These are phyloP conservation scores for Cicer pinnatifidum DNA, from an alignment of 306 rosid genomes.

Conservation along the genomic window DNA sequence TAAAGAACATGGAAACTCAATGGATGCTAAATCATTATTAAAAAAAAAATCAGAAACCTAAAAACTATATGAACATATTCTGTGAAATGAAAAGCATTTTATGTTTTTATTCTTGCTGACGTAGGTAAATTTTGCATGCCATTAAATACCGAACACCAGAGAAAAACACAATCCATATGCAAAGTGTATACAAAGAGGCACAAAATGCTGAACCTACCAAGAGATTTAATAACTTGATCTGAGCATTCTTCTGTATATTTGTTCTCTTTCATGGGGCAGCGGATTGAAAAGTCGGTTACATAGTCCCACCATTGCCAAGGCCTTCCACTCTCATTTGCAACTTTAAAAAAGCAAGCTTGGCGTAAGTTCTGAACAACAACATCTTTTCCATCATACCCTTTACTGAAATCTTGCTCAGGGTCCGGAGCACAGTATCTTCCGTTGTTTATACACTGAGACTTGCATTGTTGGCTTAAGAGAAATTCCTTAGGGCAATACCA, in stretches of 20 bases:
- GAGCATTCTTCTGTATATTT: slow-evolving; percentile 80
- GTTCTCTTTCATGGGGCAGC: slow-evolving; percentile 87
- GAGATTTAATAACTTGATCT: slow-evolving; percentile 77
- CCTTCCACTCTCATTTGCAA: slow-evolving; percentile 88
- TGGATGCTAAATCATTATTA: no score
- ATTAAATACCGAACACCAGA: background rate
- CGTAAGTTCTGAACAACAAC: slow-evolving; percentile 91
- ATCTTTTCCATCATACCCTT: slow-evolving; percentile 94
- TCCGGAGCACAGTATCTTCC: slow-evolving; percentile 99
- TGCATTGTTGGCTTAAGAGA: slow-evolving; percentile 77
- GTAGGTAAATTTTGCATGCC: no score
- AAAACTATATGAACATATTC: no score
- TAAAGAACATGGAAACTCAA: no score
- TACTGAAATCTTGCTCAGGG: slow-evolving; percentile 90
- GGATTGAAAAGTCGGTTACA: slow-evolving; percentile 87
- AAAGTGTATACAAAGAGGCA: slow-evolving; percentile 34
- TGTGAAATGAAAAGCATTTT: slow-evolving; percentile 13
- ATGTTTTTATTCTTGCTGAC: background rate
- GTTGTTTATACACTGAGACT: slow-evolving; percentile 86
- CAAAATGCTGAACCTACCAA: slow-evolving; percentile 65
- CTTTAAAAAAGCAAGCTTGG: slow-evolving; percentile 90
- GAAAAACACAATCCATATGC: slow-evolving; percentile 7
- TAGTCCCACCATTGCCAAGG: slow-evolving; percentile 99
- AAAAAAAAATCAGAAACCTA: no score
- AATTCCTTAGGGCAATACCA: slow-evolving; percentile 95